phyloP scores from a whole-genome alignment of 768 basidiomycete species.

The Suillus clintonianus region DNA sequence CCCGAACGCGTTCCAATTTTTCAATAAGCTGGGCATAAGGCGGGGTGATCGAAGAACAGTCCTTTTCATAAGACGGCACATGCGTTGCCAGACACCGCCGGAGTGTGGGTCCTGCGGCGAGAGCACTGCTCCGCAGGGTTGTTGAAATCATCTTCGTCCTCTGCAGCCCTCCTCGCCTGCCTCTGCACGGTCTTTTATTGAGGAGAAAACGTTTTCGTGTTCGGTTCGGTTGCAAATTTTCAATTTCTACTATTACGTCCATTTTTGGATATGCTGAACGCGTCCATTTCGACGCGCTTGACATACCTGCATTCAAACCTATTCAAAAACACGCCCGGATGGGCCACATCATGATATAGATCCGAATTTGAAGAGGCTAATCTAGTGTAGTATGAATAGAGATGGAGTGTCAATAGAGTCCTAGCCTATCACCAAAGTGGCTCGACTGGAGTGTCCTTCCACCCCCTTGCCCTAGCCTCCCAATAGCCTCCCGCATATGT shows the following conservation, averaged over 20 bases:
- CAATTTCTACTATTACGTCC: neutral
- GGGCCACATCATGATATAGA: neutral
- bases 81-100: constrained; percentile 40
- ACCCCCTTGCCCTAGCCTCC: constrained; percentile 69
- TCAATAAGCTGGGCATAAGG: constrained; percentile 73
- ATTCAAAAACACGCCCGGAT: neutral
- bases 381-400: neutral
- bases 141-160: constrained; percentile 20
- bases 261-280: no score
- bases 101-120: constrained; percentile 20
- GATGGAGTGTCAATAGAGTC: neutral
- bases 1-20: constrained; percentile 70
- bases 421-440: constrained; percentile 60
- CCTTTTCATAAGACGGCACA: constrained; percentile 47
- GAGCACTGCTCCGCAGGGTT: constrained; percentile 18
- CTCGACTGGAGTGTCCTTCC: constrained; percentile 52
- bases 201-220: neutral
- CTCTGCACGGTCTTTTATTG: neutral
- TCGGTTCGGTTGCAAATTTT: neutral
- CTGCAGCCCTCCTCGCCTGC: neutral
- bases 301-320: no score
- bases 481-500: constrained; percentile 79
- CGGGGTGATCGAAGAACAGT: constrained; percentile 78
- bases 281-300: neutral
- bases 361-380: no score